phyloP scores from a whole-genome alignment of 371 early-diverging fungal genomes.

The Mortierella sp. region DNA sequence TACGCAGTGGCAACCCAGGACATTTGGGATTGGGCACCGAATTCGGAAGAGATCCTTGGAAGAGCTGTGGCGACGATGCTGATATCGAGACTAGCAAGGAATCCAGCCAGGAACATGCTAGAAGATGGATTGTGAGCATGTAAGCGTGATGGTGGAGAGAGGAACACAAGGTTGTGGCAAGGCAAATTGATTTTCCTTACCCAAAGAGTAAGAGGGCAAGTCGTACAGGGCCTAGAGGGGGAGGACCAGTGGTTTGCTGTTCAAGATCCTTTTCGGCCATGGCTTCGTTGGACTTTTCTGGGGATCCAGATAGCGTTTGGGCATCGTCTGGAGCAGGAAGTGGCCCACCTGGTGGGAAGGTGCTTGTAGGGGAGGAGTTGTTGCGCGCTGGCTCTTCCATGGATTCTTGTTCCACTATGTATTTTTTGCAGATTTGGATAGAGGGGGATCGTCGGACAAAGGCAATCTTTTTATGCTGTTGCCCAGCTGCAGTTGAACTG shows the following conservation, averaged over 20 bases:
- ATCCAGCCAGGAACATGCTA: constrained; percentile 54
- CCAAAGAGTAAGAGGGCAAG: neutral
- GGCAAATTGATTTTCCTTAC: neutral
- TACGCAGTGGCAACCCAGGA: constrained; percentile 58
- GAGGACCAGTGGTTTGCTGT: neutral
- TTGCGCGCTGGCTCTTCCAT: too few relatives aligned
- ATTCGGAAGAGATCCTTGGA: constrained; percentile 50
- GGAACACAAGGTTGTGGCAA: neutral
- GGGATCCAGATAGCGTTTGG: too few relatives aligned
- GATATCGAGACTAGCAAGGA: constrained; percentile 69
- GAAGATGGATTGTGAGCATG: neutral
- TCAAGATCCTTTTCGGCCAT: neutral
- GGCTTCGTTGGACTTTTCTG: too few relatives aligned
- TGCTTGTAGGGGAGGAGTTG: too few relatives aligned
- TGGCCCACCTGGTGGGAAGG: too few relatives aligned
- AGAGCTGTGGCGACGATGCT: constrained; percentile 51
- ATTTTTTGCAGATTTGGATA: too few relatives aligned
- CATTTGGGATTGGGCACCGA: constrained; percentile 48
- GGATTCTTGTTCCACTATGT: too few relatives aligned
- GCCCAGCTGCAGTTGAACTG: too few relatives aligned
- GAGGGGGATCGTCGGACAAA: too few relatives aligned
- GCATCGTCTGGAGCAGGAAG: too few relatives aligned
- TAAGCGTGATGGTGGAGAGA: neutral
- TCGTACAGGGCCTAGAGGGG: neutral
- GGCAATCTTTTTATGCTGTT: too few relatives aligned